Base-by-base conservation (phyloP, 768 basidiomycete species). In the Lanmaoa rubissima region DNA sequence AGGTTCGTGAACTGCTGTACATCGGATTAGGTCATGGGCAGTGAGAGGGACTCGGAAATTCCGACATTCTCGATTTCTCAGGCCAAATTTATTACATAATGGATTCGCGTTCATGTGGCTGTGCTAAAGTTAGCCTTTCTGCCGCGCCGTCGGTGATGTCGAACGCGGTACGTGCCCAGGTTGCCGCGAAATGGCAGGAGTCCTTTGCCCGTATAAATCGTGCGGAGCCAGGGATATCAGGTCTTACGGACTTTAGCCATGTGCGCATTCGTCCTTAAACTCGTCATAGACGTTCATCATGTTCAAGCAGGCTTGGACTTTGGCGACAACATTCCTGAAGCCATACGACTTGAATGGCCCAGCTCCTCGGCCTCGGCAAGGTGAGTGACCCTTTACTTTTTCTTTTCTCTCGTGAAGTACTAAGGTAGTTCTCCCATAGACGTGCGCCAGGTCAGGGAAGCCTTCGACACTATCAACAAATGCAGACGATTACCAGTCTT, bases 111-210 rank as follows among this genome's bases (percentile, higher is more conserved):
- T 21, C 17, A n/a, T 34, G 69, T 70, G 64, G 69, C 66, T 66
- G 61, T 69, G 58, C 31, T 13, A 8, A 0, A 9, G n/a, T 34
- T 21, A 38, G 8, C 19, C 38, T 40, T n/a, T n/a, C n/a, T 24
- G 42, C 5, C 5, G 13, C n/a, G 13, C 13, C 26, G 19, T 51
- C 31, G 42, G 86, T 84, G 85, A 79, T 82, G 17, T 84, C 84
- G 5, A 78, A 81, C 54, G 85, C 85, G 26, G 73, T 87, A n/a
- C 79, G 80, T 45, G 78, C 80, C 1, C 86, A 88, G 66, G 84
- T 88, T 10, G 79, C 82, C 17, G 74, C 84, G 4, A 86, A 87
- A 74, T 88, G 87, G 86, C 83, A 86, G 58, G 84, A 87, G 19
- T 78, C 84, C 2, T 88, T 88, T 66, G 71, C 76, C n/a, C 79